Base-by-base conservation (phyloP, 2,329 filamentous ascomycete species). In the Fusarium citri region DNA sequence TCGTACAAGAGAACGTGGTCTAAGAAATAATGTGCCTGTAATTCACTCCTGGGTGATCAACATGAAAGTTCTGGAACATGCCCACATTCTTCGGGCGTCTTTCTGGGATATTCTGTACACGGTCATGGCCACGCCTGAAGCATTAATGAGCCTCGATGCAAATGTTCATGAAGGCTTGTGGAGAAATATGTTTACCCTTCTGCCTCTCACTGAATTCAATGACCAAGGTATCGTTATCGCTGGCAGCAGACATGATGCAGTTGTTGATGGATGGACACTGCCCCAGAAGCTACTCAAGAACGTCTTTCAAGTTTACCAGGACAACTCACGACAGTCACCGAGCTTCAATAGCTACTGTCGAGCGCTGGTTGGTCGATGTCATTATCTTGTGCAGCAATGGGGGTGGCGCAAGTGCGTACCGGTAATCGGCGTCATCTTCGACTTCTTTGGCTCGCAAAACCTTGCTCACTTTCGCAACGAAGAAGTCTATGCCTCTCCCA, bases 281-380 rank as follows among this genome's bases (percentile, higher is more conserved):
- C 85, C 88, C 1, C 88, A 90, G 65, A 84, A 82, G 58, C 74
- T 91, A 30, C 66, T 91, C 49, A 87, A 83, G 68, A 83, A 83
- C 9, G 83, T 91, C 15, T 89, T 91, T 57, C 78, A 86, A 22
- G 73, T 90, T 4, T 92, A 91, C 73, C 82, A 83, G 64, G 78
- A 79, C n/a, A 87, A 89, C 57, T 73, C 78, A 5, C 83, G 83
- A 23, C 89, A 91, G 71, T 77, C 84, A 2, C 82, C 88, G 3
- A 86, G 87, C 72, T 91, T 91, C 81, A 91, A 91, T 68, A 86
- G 87, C 63, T 92, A 92, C 72, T 89, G 87, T 64, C 84, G 86
- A 20, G 85, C 87, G 8, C 75, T 90, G 7, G 79, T 91, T 31
- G 83, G 83, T 20, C 86, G 90, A 30, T 92, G 89, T 66, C 85